These are phyloP conservation scores for Pelargonium fulgidum DNA, from an alignment of 441 rosid genomes.

Conservation along the genomic window DNA sequence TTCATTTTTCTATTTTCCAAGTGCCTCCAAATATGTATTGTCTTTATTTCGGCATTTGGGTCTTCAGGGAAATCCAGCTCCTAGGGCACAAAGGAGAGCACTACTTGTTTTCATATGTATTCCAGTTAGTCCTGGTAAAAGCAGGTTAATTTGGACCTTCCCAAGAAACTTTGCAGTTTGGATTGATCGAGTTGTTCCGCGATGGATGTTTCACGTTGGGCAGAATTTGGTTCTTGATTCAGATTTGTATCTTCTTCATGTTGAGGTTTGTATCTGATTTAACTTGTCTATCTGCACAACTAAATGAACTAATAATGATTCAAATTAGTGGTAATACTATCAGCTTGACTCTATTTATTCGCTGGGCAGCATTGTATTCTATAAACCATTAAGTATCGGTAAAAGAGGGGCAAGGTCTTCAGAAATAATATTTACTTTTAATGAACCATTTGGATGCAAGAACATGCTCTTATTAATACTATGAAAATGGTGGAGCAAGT, in stretches of 20 bases:
- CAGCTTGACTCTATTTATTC: no score
- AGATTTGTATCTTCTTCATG: conserved; percentile 75
- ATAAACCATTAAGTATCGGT: no score
- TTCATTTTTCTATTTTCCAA: background rate
- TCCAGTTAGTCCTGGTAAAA: conserved; percentile 83
- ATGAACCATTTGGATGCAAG: no score
- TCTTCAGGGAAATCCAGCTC: conserved; percentile 6
- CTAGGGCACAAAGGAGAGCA: conserved; percentile 23
- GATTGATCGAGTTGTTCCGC: conserved; percentile 66
- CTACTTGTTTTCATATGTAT: conserved; percentile 69
- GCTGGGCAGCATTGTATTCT: no score
- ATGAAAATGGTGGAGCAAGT: background rate
- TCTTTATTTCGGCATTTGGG: conserved; percentile 23
- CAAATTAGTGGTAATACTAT: no score
- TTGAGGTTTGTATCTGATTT: conserved; percentile 42
- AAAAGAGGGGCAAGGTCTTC: no score
- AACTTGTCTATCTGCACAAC: no score
- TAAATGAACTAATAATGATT: no score
- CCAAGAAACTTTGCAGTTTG: conserved; percentile 60
- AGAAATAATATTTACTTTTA: no score
- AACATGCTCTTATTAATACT: background rate
- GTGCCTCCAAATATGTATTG: background rate
- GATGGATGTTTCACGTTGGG: conserved; percentile 77
- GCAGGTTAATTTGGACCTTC: conserved; percentile 80
- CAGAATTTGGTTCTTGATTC: conserved; percentile 79